Evolutionary conservation across 2,329 filamentous ascomycete species (phyloP).

Genomic region (Cladosporium austrohemisphaericum): DNA sequence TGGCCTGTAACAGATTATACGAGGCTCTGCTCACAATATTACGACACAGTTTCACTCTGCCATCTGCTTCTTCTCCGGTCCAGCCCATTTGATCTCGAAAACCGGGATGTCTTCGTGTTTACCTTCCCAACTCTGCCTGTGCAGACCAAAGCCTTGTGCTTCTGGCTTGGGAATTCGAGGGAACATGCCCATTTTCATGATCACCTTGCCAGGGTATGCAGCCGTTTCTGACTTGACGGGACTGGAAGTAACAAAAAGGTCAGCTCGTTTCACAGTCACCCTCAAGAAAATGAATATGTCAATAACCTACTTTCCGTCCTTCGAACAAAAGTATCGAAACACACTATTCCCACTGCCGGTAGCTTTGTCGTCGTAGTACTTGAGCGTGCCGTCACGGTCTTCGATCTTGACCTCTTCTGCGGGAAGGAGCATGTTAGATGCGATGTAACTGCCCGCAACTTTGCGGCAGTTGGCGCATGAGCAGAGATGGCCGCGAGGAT

Average conservation of each 20-base stretch:
- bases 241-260: constrained; percentile 26
- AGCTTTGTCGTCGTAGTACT: constrained; percentile 42
- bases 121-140: constrained; percentile 44
- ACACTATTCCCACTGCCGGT: constrained; percentile 48
- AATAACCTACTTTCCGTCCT: constrained; percentile 43
- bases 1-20: no score
- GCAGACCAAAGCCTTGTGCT: constrained; percentile 42
- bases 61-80: constrained; percentile 35
- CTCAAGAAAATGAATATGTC: no score
- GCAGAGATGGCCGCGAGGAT: constrained; percentile 46
- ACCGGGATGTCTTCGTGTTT: constrained; percentile 36
- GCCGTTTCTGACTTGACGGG: constrained; percentile 46
- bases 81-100: constrained; percentile 39
- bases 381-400: constrained; percentile 45
- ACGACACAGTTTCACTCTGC: no score
- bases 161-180: constrained; percentile 46
- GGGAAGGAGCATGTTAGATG: constrained; percentile 41
- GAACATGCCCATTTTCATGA: constrained; percentile 52
- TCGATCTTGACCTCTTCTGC: constrained; percentile 45
- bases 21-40: no score
- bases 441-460: constrained; percentile 43
- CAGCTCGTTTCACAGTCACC: neutral
- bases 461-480: constrained; percentile 53
- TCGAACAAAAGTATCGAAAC: constrained; percentile 44
- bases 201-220: constrained; percentile 39